Evolutionary conservation across 2,329 filamentous ascomycete genomes (phyloP), one percentile per base, ranked within the genome.

Genomic region (Penicillium capsulatum): DNA sequence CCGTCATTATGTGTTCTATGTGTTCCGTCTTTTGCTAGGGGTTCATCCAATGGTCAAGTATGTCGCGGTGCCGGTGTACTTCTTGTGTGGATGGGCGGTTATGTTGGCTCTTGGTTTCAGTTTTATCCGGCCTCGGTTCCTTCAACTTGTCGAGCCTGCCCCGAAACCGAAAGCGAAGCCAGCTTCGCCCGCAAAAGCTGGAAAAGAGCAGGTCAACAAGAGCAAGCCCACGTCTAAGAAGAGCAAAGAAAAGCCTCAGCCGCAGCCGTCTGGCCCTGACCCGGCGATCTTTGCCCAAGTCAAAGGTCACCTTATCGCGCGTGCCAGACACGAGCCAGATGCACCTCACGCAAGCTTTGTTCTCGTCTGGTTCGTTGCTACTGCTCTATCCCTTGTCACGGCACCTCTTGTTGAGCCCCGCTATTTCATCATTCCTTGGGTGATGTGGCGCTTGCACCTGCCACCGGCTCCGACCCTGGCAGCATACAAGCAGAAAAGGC

Each of bases 371-470:
- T 61, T 95, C 6, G 67, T 81, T 3, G 77, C 90, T 0, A 89
- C 89, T 0, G 59, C 83, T 0, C 72, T 95, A 3, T 91, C 86
- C 0, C 76, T 98, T 9, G 69, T 95, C 38, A 92, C 88, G 1
- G 90, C 92, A 0, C 90, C 92, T 0, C 76, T 98, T 1, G 91
- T 98, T 7, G 92, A 98, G 63, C 92, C 92, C 10, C 79, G 92
- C 10, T 98, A 98, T 65, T 95, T 95, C 64, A 94, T 98, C 59
- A 74, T 96, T 9, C 90, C 91, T 0, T 98, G 89, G 88, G 77
- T 96, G 7, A 81, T 96, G 55, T 97, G 90, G 87, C 77, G 92
- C 1, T 67, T 97, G 6, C 77, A 94, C 55, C 68, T 94, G 1
- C 87, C 87, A 0, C 51, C 54, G 5, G 50, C 57, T 64, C 72